Base-by-base conservation (phyloP, 768 basidiomycete genomes). In the Lentinula boryana region DNA sequence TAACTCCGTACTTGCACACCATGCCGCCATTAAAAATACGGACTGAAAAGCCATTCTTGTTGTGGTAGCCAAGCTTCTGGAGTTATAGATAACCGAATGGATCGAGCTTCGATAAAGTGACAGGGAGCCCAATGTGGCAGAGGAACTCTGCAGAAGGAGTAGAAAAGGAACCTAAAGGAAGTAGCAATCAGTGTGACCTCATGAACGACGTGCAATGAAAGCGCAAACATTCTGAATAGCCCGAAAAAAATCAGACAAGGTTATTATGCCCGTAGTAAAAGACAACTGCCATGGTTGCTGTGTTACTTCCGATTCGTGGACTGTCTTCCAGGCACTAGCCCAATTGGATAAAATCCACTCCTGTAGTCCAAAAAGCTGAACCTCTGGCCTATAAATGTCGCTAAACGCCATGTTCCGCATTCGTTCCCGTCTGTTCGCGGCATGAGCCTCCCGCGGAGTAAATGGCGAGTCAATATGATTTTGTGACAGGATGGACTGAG, bases 11-110 rank as follows among this genome's bases (percentile, higher is more conserved):
- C 88, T 87, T 49, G 90, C 90, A 66, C 84, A 86, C 68, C 93
- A 95, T 6, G 93, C 91, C 52, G 87, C 88, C 85, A 94, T 88
- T 62, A 92, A 77, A 74, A 95, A 95, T 54, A 94, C 80, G 35
- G 85, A 84, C 71, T 95, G 92, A 66, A 88, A 93, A n/a, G 85
- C 84, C 85, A 88, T 86, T 60, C 83, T 84, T 27, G 79, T 69
- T 4, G 86, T 89, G 44, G 83, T 81, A 33, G 86, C 68, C 63
- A 93, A 69, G 66, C 83, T 83, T 56, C 84, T 77, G 60, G 83
- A 78, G 10, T 89, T 84, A 67, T 82, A 82, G 10, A 93, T 77
- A 46, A 93, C 78, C 27, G 86, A 82, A 60, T 88, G 86, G 23
- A 93, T 82, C 5, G 91, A 89, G 63, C 80, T 86, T 63, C 91